These are phyloP conservation scores for Trypanosoma mega DNA, from an alignment of 208 protist species.

Conservation along the genomic window DNA sequence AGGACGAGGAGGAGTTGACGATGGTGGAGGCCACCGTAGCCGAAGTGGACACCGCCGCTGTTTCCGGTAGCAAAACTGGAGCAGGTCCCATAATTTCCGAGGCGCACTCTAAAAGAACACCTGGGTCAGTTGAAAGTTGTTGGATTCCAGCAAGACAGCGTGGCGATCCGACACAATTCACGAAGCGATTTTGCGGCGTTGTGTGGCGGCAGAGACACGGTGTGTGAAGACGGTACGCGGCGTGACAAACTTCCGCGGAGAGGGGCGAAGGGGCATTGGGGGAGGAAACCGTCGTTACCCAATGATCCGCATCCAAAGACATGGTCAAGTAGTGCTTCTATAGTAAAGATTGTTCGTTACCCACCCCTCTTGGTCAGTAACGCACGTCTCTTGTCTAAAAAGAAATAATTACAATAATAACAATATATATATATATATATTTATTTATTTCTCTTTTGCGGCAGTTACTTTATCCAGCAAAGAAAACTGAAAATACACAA, in stretches of 20 bases:
- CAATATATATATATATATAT: constrained; percentile 10
- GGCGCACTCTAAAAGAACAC: constrained; percentile 36
- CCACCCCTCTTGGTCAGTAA: no score
- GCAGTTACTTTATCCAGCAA: no score
- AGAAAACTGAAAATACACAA: background rate
- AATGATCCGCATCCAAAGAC: constrained; percentile 29
- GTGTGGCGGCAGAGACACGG: constrained; percentile 39
- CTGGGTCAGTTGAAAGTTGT: constrained; percentile 30
- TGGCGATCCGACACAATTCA: constrained; percentile 57
- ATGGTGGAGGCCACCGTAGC: no score
- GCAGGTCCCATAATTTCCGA: constrained; percentile 35
- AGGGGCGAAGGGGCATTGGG: constrained; percentile 6
- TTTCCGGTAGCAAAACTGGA: constrained; percentile 30
- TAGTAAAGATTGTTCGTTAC: no score
- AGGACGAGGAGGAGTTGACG: background rate
- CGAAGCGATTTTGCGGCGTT: background rate
- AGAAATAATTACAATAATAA: no score
- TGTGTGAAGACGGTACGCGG: constrained; percentile 43
- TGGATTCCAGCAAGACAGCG: constrained; percentile 52
- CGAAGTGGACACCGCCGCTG: no score
- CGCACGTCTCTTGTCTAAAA: no score
- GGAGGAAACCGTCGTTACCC: constrained; percentile 33
- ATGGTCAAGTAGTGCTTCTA: background rate
- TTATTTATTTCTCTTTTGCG: no score
- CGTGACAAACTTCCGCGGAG: constrained; percentile 17